Evolutionary conservation across 2,329 filamentous ascomycete species (phyloP).

Genomic region (Aspergillus niger): DNA sequence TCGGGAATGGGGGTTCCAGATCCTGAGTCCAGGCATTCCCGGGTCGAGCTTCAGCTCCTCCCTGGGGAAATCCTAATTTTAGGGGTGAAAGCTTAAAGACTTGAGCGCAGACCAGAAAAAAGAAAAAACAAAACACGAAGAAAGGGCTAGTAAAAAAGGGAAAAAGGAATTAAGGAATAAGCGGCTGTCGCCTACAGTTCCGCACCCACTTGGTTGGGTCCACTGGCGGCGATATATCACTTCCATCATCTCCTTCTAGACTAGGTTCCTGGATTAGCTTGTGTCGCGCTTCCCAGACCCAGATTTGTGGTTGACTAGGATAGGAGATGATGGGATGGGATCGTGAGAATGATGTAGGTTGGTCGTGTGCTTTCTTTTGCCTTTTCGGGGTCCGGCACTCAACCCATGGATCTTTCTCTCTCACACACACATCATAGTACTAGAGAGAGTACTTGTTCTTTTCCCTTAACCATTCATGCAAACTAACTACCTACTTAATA

Average conservation of each 20-base stretch:
- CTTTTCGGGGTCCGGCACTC: neutral
- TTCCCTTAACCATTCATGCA: neutral
- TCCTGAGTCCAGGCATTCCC: neutral
- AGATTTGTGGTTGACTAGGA: conserved; percentile 1
- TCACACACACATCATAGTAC: no score
- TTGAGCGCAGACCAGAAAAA: neutral
- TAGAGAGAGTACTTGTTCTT: neutral
- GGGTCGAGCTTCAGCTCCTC: neutral
- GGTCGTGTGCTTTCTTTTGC: conserved; percentile 5
- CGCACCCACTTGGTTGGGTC: neutral
- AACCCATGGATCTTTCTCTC: neutral
- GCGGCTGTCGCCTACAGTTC: conserved; percentile 1
- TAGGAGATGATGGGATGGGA: neutral
- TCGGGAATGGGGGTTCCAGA: neutral
- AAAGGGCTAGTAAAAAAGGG: neutral
- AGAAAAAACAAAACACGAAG: neutral
- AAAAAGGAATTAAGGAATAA: conserved; percentile 1
- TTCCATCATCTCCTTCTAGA: conserved; percentile 3
- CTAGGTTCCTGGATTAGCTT: neutral
- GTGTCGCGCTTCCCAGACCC: neutral
- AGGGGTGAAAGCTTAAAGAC: conserved; percentile 1
- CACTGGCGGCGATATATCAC: conserved; percentile 7
- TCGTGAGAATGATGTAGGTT: neutral
- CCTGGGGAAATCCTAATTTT: conserved; percentile 4
- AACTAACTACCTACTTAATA: neutral